Conservation (phyloP, 2,329 filamentous ascomycete species). For the Penicillium sp. region DNA sequence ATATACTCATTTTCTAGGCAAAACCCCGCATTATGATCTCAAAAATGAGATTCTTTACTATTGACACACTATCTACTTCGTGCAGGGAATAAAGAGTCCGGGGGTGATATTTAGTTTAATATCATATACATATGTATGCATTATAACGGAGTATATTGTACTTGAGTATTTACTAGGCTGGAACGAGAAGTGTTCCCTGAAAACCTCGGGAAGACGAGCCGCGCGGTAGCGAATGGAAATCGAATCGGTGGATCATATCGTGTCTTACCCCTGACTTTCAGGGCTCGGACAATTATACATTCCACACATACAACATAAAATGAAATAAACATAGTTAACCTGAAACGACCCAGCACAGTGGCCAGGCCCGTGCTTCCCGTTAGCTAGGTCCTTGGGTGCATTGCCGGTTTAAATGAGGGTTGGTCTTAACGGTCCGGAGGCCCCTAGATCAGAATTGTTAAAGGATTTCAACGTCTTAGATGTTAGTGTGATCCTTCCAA, state of each 20-base stretch:
- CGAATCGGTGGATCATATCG: conserved; percentile 5
- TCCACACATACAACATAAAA: no score
- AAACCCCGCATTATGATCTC: no score
- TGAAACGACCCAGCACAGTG: conserved; percentile 32
- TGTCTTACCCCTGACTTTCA: background rate
- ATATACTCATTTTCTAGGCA: no score
- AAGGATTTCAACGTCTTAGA: background rate
- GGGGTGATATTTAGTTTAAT: background rate
- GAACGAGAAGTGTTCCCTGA: background rate
- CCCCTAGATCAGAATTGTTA: background rate
- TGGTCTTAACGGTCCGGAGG: conserved; percentile 13
- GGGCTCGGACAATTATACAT: background rate
- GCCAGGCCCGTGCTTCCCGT: conserved; percentile 31
- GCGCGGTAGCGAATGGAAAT: conserved; percentile 19
- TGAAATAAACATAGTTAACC: conserved; percentile 13
- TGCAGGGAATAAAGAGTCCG: background rate
- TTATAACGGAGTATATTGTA: background rate
- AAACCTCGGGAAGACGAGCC: conserved; percentile 20
- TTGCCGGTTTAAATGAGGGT: conserved; percentile 11
- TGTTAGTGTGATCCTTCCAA: background rate
- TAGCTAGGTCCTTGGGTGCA: conserved; percentile 17
- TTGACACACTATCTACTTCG: background rate
- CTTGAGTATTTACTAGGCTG: no score
- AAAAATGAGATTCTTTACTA: background rate
- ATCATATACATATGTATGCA: no score